Evolutionary conservation across 2,329 filamentous ascomycete species (phyloP).

Genomic region (Diaporthe velutina): DNA sequence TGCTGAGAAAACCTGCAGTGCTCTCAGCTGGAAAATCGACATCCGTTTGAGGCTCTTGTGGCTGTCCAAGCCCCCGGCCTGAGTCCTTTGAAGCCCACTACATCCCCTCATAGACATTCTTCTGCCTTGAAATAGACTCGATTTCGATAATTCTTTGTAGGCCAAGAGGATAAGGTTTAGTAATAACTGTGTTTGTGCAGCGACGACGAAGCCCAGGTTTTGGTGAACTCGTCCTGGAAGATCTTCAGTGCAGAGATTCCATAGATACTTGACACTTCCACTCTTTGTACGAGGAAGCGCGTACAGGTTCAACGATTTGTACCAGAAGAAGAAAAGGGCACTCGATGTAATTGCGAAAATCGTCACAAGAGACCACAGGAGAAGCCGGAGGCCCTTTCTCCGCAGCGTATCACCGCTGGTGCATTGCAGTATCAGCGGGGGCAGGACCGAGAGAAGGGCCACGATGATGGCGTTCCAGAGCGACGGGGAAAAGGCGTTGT

Average conservation of each 20-base stretch:
- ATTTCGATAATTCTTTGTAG: not conserved
- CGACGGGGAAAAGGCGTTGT: not conserved
- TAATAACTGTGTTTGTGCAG: not conserved
- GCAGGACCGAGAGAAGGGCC: not conserved
- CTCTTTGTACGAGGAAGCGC: not conserved
- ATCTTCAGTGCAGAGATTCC: not conserved
- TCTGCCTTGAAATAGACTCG: not conserved
- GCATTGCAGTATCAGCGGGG: not conserved
- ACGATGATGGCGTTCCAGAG: conserved; percentile 7
- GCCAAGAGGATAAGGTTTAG: not conserved
- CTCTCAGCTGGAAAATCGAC: not conserved
- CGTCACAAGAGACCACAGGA: not conserved
- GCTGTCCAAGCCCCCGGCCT: not conserved
- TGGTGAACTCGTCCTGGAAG: not conserved
- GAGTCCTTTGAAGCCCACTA: not conserved
- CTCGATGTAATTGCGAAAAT: not conserved
- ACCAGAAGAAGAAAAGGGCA: not conserved
- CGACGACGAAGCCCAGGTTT: not conserved
- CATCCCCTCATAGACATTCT: not conserved
- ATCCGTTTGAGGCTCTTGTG: not conserved
- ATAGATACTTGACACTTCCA: not conserved
- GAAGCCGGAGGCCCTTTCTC: conserved; percentile 7
- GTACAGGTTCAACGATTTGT: not conserved
- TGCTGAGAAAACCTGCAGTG: not conserved
- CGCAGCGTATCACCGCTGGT: not conserved